phyloP scores from a whole-genome alignment of 305 asterid genomes.

The Solanum chacoense region DNA sequence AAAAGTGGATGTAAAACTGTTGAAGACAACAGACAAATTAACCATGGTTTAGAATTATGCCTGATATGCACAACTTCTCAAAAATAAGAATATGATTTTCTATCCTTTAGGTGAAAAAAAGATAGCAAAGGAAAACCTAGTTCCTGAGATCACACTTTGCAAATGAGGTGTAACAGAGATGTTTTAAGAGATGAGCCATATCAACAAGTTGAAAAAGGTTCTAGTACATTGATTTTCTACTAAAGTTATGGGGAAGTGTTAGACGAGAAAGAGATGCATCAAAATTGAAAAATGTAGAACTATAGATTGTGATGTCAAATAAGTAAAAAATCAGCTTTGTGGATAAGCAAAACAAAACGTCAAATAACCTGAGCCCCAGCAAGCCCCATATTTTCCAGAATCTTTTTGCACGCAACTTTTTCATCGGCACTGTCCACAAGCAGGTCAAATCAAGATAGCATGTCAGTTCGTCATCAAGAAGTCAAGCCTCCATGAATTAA shows the following conservation, averaged over 20 bases:
- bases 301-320: background rate
- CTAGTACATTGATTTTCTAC: background rate
- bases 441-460: slow-evolving; percentile 8
- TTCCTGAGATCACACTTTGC: background rate
- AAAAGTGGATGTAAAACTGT: background rate
- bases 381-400: slow-evolving; percentile 74
- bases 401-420: slow-evolving; percentile 62
- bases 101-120: background rate
- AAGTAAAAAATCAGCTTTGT: background rate
- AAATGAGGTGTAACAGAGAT: background rate
- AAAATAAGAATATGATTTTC: background rate
- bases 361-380: slow-evolving; percentile 72
- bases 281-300: background rate
- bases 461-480: slow-evolving; percentile 14
- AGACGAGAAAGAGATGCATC: background rate
- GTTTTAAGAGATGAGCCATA: background rate
- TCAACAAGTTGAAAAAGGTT: background rate
- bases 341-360: background rate
- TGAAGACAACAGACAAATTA: background rate
- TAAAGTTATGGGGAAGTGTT: background rate
- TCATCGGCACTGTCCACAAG: slow-evolving; percentile 52
- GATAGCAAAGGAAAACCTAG: background rate
- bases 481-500: background rate
- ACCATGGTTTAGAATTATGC: background rate
- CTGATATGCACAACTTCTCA: background rate